Evolutionary conservation across 1,139 yeast genomes (phyloP).

Genomic region (Geotrichum klebahnii): DNA sequence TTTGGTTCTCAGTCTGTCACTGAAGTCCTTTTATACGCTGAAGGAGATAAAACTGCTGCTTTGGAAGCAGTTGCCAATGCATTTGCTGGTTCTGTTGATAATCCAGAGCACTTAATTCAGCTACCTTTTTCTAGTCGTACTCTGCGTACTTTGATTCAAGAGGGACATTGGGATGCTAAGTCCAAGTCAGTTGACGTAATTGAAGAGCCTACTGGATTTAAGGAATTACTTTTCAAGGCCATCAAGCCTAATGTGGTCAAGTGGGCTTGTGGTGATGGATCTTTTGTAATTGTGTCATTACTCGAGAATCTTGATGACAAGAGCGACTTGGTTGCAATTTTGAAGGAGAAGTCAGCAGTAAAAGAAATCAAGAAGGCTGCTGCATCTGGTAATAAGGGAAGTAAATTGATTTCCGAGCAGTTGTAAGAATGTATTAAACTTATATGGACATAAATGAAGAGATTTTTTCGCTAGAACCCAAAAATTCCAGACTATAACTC

Average conservation of each 20-base stretch:
- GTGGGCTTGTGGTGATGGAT: slow-evolving; percentile 74
- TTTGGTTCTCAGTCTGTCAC: slow-evolving; percentile 79
- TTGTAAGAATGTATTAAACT: slow-evolving; percentile 10
- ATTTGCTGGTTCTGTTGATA: slow-evolving; percentile 45
- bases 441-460: slow-evolving; percentile 1
- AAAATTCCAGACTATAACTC: no score
- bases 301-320: slow-evolving; percentile 39
- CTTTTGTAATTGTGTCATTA: slow-evolving; percentile 67
- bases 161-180: slow-evolving; percentile 67
- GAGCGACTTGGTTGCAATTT: slow-evolving; percentile 47
- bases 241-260: slow-evolving; percentile 38
- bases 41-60: slow-evolving; percentile 49
- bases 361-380: slow-evolving; percentile 44
- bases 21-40: slow-evolving; percentile 63
- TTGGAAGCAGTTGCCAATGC: slow-evolving; percentile 56
- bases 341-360: slow-evolving; percentile 42
- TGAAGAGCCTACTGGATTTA: slow-evolving; percentile 48
- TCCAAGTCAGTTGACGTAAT: slow-evolving; percentile 49
- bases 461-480: slow-evolving; percentile 1
- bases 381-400: slow-evolving; percentile 71
- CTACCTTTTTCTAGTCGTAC: slow-evolving; percentile 75
- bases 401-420: slow-evolving; percentile 55
- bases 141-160: slow-evolving; percentile 70
- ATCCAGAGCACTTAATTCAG: slow-evolving; percentile 56
- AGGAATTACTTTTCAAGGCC: slow-evolving; percentile 48